Percentiles rank a stretch among this genome's conserved stretches.
Conservation (phyloP, 805 yeast species). For the Kluyveromyces aestuarii region DNA sequence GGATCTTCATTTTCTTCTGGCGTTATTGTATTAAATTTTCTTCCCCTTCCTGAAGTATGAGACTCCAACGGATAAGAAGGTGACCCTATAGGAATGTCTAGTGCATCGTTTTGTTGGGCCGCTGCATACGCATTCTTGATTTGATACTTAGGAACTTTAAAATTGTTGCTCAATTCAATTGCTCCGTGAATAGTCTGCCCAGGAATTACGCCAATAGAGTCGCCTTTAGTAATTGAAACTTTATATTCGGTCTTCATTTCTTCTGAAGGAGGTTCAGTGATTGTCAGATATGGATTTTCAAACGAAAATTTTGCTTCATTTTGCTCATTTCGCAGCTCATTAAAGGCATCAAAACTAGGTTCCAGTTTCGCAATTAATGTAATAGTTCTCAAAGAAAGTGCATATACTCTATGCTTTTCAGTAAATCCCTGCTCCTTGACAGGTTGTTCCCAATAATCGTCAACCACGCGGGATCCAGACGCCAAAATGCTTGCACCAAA, state of each 20-base stretch:
- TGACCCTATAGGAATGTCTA: conserved; percentile 22
- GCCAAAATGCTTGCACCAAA: conserved; percentile 43
- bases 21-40: not conserved
- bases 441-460: conserved; percentile 48
- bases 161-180: conserved; percentile 24
- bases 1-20: conserved; percentile 4
- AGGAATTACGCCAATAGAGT: conserved; percentile 17
- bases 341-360: conserved; percentile 11
- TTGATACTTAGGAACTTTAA: conserved; percentile 26
- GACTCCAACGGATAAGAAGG: conserved; percentile 1
- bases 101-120: conserved; percentile 19
- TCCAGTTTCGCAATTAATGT: conserved; percentile 6
- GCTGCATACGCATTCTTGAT: conserved; percentile 24
- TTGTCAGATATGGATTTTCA: conserved; percentile 12
- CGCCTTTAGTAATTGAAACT: conserved; percentile 16
- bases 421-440: conserved; percentile 36
- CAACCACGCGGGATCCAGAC: conserved; percentile 40
- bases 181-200: conserved; percentile 27
- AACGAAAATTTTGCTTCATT: not conserved
- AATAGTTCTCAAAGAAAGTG: conserved; percentile 13
- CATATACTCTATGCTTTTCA: conserved; percentile 36
- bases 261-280: conserved; percentile 21
- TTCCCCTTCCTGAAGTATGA: conserved; percentile 2
- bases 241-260: conserved; percentile 20
- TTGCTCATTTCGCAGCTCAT: not conserved